Base-by-base conservation (phyloP, 2,329 filamentous ascomycete genomes). In the Cordyceps javanica region DNA sequence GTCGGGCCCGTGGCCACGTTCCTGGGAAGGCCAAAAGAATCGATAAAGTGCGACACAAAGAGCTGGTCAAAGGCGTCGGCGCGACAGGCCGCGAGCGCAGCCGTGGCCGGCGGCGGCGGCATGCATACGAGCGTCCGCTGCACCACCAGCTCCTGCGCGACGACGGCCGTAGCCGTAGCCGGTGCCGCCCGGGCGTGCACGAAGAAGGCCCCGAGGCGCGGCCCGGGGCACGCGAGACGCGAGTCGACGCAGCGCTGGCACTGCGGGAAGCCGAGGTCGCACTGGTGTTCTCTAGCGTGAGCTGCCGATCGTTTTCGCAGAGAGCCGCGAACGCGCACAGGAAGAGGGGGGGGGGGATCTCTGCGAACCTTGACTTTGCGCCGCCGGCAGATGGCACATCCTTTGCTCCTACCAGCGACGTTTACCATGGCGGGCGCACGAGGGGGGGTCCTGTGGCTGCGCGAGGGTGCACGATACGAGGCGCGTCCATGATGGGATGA, bases 371-470 rank as follows among this genome's bases (percentile, higher is more conserved):
- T 57, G 4, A 51, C 46, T 44, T 51, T 57, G 55, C 55, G 55
- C 14, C 36, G 55, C 21, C 28, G 8, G 23, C 46, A 50, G 26
- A 28, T 34, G 19, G 26, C 45, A 19, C 45, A 57, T 25, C 54
- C 54, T 36, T 50, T 57, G 45, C 45, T 57, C 45, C 54, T 32
- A 25, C 54, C 45, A n/a, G 44, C 44, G 21, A 57, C 36, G 21
- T 30, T 51, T 16, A 51, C 55, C 55, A 88, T 78, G 85, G 21
- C 32, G 23, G 23, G 10, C 19, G 19, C 39, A 11, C 10, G 21
- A 5, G 7, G 5, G n/a, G 3, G 0, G 13, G 36, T 45, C 41
- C 19, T 34, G 8, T 36, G 23, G 19, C 34, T 39, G 3, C 16
- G 41, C n/a, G 8, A n/a, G 34, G 36, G 9, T 10, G 21, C 19